Evolutionary conservation across 2,329 filamentous ascomycete species (phyloP), one percentile per base, ranked within the genome.

Genomic region (Lomentospora prolificans): DNA sequence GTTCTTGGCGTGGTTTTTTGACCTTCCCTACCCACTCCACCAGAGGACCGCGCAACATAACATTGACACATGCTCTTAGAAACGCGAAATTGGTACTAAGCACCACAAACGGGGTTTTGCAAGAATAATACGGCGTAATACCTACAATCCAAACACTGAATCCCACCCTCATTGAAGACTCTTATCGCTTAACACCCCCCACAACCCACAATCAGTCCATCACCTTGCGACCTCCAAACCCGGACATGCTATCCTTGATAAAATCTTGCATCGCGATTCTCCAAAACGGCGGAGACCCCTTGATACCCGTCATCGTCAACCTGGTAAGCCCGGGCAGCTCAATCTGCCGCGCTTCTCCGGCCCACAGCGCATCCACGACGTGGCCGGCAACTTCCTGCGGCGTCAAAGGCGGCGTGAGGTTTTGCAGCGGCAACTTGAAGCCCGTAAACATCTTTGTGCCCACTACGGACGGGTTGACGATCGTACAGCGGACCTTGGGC

Each of bases 401-500:
- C 3, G 44, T 50, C 6, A 58, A 36, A 12, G 41, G 50, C 6
- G 25, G 25, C 58, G 58, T 59, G 8, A 58, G 58, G 0, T 57
- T 12, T 12, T 33, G 30, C 7, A 33, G 57, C 31, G 58, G 55
- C 3, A 12, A 27, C 22, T 55, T 57, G 36, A 61, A 60, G 3
- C 60, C 57, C 2, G 19, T 58, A 30, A 61, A 60, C 59, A 80
- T 70, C 0, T 73, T 71, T 0, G 78, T 81, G 44, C 68, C 66
- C 27, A 79, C 75, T 65, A 75, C 80, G 55, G 72, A 59, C 3
- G 59, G 31, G 17, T 60, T 60, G 22, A 62, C 31, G 14, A 33
- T 12, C 7, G 30, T 33, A 12, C 30, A 33, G 7, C 81, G 70
- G 24, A 85, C 77, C 50, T 72, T 73, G 0, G 74, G 75, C 2